phyloP scores from a whole-genome alignment of 202 grass and related monocot genomes.

The Cymbopogon flexuosus region DNA sequence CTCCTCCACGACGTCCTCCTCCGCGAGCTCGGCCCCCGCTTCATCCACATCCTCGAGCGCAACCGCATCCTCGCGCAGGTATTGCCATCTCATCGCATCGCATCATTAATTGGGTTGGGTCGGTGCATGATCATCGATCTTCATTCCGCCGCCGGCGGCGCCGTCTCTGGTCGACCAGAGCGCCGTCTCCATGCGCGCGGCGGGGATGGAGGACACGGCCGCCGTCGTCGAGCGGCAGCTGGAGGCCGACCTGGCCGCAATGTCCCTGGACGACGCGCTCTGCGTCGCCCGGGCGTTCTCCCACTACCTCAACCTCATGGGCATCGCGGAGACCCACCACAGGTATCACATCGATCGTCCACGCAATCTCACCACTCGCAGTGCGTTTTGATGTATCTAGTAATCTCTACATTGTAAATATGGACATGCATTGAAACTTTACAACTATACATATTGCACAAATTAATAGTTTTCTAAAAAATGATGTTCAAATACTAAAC shows the following conservation, averaged over 20 bases:
- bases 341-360: conserved; percentile 19
- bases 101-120: neutral
- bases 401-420: neutral
- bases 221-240: conserved; percentile 68
- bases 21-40: conserved; percentile 71
- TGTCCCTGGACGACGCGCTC: conserved; percentile 72
- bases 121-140: neutral
- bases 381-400: neutral
- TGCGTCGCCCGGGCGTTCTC: conserved; percentile 71
- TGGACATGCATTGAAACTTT: neutral
- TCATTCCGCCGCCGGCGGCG: neutral
- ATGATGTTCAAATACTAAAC: too few species aligned
- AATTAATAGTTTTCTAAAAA: too few species aligned
- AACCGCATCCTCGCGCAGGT: conserved; percentile 80
- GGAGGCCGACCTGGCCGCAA: conserved; percentile 57
- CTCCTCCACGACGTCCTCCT: conserved; percentile 83
- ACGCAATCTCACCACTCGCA: neutral
- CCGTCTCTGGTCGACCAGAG: conserved; percentile 30
- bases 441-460: neutral
- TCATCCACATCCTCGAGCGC: conserved; percentile 76
- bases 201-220: conserved; percentile 73
- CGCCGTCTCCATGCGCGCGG: conserved; percentile 64
- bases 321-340: conserved; percentile 83
- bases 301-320: conserved; percentile 87
- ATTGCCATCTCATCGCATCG: neutral